Base-by-base conservation (phyloP, 768 basidiomycete species). In the Ramaria sp. region DNA sequence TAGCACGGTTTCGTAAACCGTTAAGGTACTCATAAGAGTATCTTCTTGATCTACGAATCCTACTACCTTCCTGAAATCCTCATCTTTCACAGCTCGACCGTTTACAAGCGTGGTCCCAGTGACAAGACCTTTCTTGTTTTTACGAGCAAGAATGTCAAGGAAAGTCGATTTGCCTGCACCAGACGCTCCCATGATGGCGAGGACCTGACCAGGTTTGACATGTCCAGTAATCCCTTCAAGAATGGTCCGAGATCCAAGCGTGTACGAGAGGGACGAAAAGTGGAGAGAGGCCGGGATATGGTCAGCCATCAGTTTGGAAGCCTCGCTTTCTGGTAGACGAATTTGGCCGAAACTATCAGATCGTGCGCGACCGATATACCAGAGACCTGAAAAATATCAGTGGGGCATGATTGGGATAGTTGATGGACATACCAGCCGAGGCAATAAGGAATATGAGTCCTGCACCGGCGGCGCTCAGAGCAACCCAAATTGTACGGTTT, bases 41-140 rank as follows among this genome's bases (percentile, higher is more conserved):
- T 99, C 96, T 69, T 98, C 96, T 70, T 99, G 96, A 67, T 99
- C 95, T 45, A 99, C 96, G 62, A 89, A 99, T 31, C 96, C 96
- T 61, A 87, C 83, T 5, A 97, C 86, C 37, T 83, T 81, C 67
- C 83, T 85, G 75, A 91, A 96, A 66, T 87, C 81, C 24, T 75
- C 70, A 67, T 90, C 77, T 45, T 74, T 73, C 24, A 95, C 85
- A 59, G 78, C 77, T 3, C 90, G 77, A 0, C 95, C 94, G 65
- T 98, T 98, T 52, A 97, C 83, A 19, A 91, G 78, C 38, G 84
- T 86, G 30, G 76, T 77, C 2, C 94, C 94, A 37, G 70, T 67
- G 7, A 94, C 87, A 1, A 64, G 57, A 0, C 96, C 96, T 13
- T 85, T 77, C 73, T 98, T 98, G 60, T 78, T 72, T 70, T 92